Evolutionary conservation across 495 filamentous ascomycete species (phyloP).

Genomic region (Podospora sp.): DNA sequence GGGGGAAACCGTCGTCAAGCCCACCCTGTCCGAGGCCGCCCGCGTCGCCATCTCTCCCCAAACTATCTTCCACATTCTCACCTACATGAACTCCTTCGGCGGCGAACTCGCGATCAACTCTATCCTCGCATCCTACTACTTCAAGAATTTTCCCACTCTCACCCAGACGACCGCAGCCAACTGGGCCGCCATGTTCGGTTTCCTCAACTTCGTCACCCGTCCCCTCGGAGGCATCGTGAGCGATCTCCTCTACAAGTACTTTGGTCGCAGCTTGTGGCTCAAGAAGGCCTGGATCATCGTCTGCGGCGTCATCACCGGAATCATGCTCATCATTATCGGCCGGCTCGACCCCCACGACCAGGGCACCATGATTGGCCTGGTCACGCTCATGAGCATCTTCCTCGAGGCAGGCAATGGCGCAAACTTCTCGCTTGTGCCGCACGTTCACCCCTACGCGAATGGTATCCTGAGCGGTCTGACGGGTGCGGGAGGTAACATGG

Average conservation of each 20-base stretch:
- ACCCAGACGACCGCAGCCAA: conserved; percentile 71
- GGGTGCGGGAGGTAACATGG: conserved; percentile 80
- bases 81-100: conserved; percentile 88
- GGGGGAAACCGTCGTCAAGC: conserved; percentile 67
- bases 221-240: conserved; percentile 73
- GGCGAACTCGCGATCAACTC: conserved; percentile 85
- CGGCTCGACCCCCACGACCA: conserved; percentile 60
- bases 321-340: conserved; percentile 72
- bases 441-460: conserved; percentile 73
- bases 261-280: conserved; percentile 62
- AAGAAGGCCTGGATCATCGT: conserved; percentile 75
- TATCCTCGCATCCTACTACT: conserved; percentile 78
- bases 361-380: conserved; percentile 73
- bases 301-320: conserved; percentile 65
- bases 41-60: conserved; percentile 66
- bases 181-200: conserved; percentile 90
- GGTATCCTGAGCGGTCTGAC: conserved; percentile 74
- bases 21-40: conserved; percentile 62
- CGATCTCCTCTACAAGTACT: conserved; percentile 69
- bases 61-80: conserved; percentile 64
- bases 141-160: conserved; percentile 72
- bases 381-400: conserved; percentile 75
- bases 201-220: conserved; percentile 77
- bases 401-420: conserved; percentile 79
- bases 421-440: conserved; percentile 83